phyloP scores from a whole-genome alignment of 148 eudicot genomes.

The Beta vulgaris region DNA sequence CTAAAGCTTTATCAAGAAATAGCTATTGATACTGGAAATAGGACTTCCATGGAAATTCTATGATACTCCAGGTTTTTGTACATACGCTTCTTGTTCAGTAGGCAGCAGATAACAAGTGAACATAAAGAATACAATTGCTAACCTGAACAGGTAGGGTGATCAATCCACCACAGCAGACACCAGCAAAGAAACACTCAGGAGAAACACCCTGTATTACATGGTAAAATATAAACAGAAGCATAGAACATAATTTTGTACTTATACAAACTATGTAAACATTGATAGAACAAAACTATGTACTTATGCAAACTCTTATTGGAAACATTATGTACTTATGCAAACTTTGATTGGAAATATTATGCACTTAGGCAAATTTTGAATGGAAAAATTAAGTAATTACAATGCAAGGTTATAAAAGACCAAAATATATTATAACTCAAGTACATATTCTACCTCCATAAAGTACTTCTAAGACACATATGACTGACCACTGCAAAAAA shows the following conservation, averaged over 20 bases:
- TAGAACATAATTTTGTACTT: too few relatives aligned
- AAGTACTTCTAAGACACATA: too few relatives aligned
- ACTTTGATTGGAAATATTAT: too few relatives aligned
- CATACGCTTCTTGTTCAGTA: background rate
- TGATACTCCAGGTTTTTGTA: background rate
- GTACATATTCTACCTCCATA: too few relatives aligned
- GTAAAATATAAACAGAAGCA: background rate
- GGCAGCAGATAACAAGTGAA: background rate
- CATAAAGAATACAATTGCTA: conserved; percentile 8
- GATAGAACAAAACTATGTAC: too few relatives aligned
- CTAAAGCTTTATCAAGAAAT: background rate
- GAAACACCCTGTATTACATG: conserved; percentile 62
- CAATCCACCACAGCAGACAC: conserved; percentile 90
- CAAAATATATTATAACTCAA: too few relatives aligned
- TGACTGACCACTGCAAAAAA: background rate
- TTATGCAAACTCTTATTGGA: too few relatives aligned
- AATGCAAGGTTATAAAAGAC: too few relatives aligned
- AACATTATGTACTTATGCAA: too few relatives aligned
- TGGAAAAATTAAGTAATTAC: too few relatives aligned
- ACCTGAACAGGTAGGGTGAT: conserved; percentile 90
- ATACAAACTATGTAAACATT: too few relatives aligned
- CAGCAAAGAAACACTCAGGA: conserved; percentile 89
- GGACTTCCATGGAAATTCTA: background rate
- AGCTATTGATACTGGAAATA: background rate
- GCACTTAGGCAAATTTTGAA: too few relatives aligned